Evolutionary conservation across 441 rosid species (phyloP), one percentile per base, ranked within the genome.

Genomic region (Adansonia grandidieri): DNA sequence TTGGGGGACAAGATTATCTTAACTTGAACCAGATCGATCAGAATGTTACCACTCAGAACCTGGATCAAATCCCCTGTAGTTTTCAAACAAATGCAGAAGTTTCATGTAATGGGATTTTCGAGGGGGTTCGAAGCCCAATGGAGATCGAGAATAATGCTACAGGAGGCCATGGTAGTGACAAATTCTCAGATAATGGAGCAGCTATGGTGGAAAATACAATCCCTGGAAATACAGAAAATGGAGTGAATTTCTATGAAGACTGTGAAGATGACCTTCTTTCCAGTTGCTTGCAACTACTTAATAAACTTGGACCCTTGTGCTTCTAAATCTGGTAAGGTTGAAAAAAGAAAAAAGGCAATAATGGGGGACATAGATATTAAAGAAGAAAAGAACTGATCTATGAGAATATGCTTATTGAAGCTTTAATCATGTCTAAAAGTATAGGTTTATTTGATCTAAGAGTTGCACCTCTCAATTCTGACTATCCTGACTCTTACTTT

Each of bases 291-390:
- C 8, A 50, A 28, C 8, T 4, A 8, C 60, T 50, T 4, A 3
- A 71, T 51, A 45, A 51, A 71, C 60, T 71, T 15, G 24, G 74
- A 71, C 61, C 74, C 11, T 15, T 51, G 22, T 14, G 47, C 74
- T 8, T 15, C 6, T 28, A 50, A 7, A 2, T 13, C 13, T 48
- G 5, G 42, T 13, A 50, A 24, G 37, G 44, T 3, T 48, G 13
- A 13, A 11, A 6, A 7, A 56, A n/a, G 0, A 57, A 17, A 17
- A 17, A 57, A 7, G 8, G 8, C 45, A 42, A 42, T 0, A 19
- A 57, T 8, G 42, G 37, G 66, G n/a, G 13, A 6, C 24, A 4
- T 9, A 11, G 3, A 2, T 60, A 0, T 22, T 9, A 64, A 42
- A 42, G 15, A 60, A 9, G 65, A 24, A 28, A 64, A 64, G 10